Evolutionary conservation across 2,329 filamentous ascomycete genomes (phyloP).

Genomic region (Bipolaris victoriae): DNA sequence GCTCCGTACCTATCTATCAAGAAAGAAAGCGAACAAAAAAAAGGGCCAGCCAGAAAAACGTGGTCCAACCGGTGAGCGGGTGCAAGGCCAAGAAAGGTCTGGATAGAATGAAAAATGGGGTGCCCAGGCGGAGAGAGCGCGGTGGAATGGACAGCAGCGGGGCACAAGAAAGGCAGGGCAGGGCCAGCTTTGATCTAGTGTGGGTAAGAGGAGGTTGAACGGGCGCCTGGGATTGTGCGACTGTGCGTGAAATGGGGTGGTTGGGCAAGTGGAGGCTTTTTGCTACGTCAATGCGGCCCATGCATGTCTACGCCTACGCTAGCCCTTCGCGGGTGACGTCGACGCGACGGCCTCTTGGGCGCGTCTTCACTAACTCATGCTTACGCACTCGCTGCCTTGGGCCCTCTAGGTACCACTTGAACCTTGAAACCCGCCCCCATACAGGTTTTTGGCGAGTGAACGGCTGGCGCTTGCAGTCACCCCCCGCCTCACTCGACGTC

Average conservation of each 20-base stretch:
- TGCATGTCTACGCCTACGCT: slow-evolving; percentile 10
- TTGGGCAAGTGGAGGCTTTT: slow-evolving; percentile 10
- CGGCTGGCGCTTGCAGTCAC: not conserved
- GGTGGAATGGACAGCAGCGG: slow-evolving; percentile 5
- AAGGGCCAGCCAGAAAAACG: slow-evolving; percentile 11
- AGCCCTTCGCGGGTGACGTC: slow-evolving; percentile 31
- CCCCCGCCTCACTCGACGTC: slow-evolving; percentile 8
- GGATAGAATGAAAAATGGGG: not conserved
- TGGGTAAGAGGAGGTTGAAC: slow-evolving; percentile 3
- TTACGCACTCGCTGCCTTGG: too few species aligned
- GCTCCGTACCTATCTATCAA: slow-evolving; percentile 11
- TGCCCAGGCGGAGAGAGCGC: not conserved
- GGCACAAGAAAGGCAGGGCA: slow-evolving; percentile 7
- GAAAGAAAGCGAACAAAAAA: slow-evolving; percentile 12
- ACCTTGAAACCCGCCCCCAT: not conserved
- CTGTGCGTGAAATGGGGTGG: slow-evolving; percentile 19
- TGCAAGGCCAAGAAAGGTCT: not conserved
- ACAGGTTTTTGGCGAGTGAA: slow-evolving; percentile 3
- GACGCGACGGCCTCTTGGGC: slow-evolving; percentile 31
- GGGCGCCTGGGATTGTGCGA: slow-evolving; percentile 7
- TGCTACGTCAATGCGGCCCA: slow-evolving; percentile 20
- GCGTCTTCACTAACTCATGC: slow-evolving; percentile 22
- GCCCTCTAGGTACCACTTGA: too few species aligned
- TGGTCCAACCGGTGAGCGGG: slow-evolving; percentile 17
- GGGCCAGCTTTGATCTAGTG: slow-evolving; percentile 7